A percentile compares a stretch with the other conserved stretches of the same genome.
Evolutionary conservation across 495 filamentous ascomycete genomes (phyloP).

Genomic region (Xylaria venustula): DNA sequence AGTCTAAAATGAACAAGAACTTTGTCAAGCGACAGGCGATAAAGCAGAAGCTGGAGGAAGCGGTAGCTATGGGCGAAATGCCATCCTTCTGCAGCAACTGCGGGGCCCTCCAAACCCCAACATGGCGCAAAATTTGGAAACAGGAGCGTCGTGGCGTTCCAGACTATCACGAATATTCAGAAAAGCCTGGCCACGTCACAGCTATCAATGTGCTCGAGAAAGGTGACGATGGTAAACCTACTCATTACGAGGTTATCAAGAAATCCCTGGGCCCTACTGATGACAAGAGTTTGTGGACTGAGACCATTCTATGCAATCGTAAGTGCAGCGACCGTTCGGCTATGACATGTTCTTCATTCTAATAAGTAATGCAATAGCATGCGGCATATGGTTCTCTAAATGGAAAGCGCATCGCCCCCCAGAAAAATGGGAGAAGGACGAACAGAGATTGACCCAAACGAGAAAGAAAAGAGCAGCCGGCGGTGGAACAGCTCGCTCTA

Average conservation of each 20-base stretch:
- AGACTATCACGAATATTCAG: conserved; percentile 60
- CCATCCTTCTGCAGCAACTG: conserved; percentile 90
- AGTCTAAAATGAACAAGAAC: conserved; percentile 45
- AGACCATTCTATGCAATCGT: conserved; percentile 85
- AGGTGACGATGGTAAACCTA: conserved; percentile 57
- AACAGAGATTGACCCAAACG: conserved; percentile 46
- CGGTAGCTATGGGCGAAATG: conserved; percentile 68
- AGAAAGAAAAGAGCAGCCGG: conserved; percentile 45
- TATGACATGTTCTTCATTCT: background rate
- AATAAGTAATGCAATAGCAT: conserved; percentile 50
- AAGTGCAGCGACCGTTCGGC: conserved; percentile 34
- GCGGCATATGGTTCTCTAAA: conserved; percentile 90
- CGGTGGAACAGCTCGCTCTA: conserved; percentile 37
- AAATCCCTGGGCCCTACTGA: conserved; percentile 62
- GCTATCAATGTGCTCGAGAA: conserved; percentile 63
- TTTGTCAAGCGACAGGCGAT: conserved; percentile 60
- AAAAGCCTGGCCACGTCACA: conserved; percentile 62
- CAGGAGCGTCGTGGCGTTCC: conserved; percentile 64
- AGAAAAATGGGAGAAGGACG: conserved; percentile 75
- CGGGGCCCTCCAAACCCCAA: conserved; percentile 90
- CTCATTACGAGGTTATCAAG: conserved; percentile 69
- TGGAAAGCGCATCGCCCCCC: conserved; percentile 79
- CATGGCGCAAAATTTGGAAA: conserved; percentile 87
- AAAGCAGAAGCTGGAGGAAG: conserved; percentile 61
- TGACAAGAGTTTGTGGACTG: conserved; percentile 61